Conservation (phyloP, 208 protist genomes). For the Leishmania aethiopica region DNA sequence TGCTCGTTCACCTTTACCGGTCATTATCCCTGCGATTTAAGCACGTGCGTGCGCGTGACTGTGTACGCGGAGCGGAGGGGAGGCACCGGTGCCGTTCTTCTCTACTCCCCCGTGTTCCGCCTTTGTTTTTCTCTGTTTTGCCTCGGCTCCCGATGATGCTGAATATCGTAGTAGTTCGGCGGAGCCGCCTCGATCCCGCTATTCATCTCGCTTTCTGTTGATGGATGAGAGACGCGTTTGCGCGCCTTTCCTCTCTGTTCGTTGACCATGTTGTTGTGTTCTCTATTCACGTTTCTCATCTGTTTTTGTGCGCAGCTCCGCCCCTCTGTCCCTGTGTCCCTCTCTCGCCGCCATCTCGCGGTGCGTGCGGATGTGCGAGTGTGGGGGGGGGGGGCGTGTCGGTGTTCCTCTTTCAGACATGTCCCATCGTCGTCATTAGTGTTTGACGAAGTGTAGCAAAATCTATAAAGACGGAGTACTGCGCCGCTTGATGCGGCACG, state of each 20-base stretch:
- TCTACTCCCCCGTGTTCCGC: background rate
- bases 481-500: background rate
- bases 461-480: background rate
- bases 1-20: background rate
- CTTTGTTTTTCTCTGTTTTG: background rate
- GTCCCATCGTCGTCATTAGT: background rate
- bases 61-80: background rate
- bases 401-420: background rate
- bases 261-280: background rate
- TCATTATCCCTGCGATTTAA: background rate
- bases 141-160: background rate
- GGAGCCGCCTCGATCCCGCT: background rate
- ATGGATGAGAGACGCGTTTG: background rate
- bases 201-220: background rate
- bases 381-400: background rate
- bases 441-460: background rate
- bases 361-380: background rate
- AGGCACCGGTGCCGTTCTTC: background rate
- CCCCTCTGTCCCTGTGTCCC: background rate
- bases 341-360: background rate
- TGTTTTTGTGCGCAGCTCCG: background rate
- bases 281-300: background rate
- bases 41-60: constrained; percentile 22
- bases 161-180: background rate
- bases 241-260: background rate